Percentiles rank a stretch among this genome's conserved stretches.
These are phyloP conservation scores for Diplodia intermedia DNA, from an alignment of 2,329 filamentous ascomycete species.

Conservation along the genomic window DNA sequence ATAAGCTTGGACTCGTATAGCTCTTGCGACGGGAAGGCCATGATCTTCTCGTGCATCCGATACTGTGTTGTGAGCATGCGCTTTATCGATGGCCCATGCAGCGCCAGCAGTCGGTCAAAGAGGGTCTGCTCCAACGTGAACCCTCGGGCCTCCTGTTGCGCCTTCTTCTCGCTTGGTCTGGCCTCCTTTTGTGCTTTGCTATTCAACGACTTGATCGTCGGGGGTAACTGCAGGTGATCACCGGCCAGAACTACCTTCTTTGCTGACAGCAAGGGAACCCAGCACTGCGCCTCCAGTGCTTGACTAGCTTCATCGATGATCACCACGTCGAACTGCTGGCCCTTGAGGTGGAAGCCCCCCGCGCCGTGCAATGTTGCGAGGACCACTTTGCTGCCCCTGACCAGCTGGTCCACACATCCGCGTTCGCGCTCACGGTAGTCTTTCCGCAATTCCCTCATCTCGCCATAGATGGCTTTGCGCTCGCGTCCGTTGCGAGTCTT, in stretches of 20 bases:
- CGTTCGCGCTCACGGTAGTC: conserved; percentile 88
- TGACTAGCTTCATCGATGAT: conserved; percentile 97
- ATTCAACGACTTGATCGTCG: conserved; percentile 84
- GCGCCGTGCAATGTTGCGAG: conserved; percentile 92
- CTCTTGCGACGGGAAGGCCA: conserved; percentile 89
- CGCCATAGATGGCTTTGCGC: conserved; percentile 79
- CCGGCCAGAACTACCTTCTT: conserved; percentile 89
- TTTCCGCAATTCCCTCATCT: conserved; percentile 83
- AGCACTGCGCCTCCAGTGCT: conserved; percentile 94
- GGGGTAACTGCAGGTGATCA: conserved; percentile 91
- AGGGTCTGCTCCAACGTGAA: conserved; percentile 84
- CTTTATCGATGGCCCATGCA: conserved; percentile 86
- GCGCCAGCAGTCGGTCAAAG: conserved; percentile 83
- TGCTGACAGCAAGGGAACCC: conserved; percentile 82
- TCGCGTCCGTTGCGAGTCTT: conserved; percentile 85
- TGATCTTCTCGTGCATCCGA: conserved; percentile 95
- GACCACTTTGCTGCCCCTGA: conserved; percentile 82
- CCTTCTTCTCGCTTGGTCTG: conserved; percentile 40
- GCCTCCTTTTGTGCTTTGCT: conserved; percentile 43
- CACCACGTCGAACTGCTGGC: conserved; percentile 87
- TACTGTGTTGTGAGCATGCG: conserved; percentile 97
- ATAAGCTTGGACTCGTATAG: conserved; percentile 83
- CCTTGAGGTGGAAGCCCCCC: conserved; percentile 80
- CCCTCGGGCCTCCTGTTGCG: conserved; percentile 56
- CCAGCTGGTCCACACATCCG: conserved; percentile 77